Evolutionary conservation across 2,329 filamentous ascomycete species (phyloP).

Genomic region (Biscogniauxia mediterranea): DNA sequence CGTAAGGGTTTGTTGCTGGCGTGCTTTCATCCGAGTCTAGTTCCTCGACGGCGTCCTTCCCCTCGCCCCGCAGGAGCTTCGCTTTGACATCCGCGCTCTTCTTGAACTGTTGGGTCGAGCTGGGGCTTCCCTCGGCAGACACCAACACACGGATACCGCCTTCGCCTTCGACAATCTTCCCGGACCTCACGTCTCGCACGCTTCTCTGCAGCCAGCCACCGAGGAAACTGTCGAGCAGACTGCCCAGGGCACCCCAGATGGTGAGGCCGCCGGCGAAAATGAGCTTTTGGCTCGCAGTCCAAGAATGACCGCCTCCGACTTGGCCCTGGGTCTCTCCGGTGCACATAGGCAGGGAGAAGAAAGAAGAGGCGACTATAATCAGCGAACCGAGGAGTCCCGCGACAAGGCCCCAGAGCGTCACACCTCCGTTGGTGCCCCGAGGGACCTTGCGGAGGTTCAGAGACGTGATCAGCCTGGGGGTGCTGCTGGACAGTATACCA

Average conservation of each 20-base stretch:
- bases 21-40: conserved; percentile 33
- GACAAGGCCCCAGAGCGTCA: conserved; percentile 70
- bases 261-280: conserved; percentile 58
- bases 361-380: conserved; percentile 64
- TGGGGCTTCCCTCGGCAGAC: conserved; percentile 31
- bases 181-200: conserved; percentile 77
- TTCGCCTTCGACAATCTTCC: conserved; percentile 85
- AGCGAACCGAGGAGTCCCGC: conserved; percentile 75
- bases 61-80: conserved; percentile 42
- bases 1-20: conserved; percentile 44
- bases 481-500: conserved; percentile 76
- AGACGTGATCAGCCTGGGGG: conserved; percentile 84
- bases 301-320: conserved; percentile 46
- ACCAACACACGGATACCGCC: conserved; percentile 64
- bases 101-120: conserved; percentile 27
- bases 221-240: conserved; percentile 81
- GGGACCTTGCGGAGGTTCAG: conserved; percentile 74
- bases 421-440: conserved; percentile 89
- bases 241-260: conserved; percentile 74
- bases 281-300: conserved; percentile 46
- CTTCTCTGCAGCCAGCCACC: conserved; percentile 83
- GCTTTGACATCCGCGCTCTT: conserved; percentile 41
- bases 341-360: conserved; percentile 70
- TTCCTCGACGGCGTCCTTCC: conserved; percentile 42
- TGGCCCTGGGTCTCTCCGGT: conserved; percentile 36